Conservation (phyloP, 1,284 basidiomycete genomes). For the Trametes sp. region DNA sequence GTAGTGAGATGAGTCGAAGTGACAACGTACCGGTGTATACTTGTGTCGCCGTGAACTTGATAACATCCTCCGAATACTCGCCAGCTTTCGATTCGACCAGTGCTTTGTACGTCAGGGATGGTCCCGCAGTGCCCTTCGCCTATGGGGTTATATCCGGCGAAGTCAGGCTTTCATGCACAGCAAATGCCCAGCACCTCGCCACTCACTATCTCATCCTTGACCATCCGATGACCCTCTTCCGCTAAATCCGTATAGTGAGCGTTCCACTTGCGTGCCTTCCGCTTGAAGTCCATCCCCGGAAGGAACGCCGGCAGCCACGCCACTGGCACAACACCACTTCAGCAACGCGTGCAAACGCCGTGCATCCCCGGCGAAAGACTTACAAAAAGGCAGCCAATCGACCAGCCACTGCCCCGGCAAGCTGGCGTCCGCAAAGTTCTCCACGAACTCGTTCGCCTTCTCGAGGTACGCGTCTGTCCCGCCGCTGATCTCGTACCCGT, state of each 20-base stretch:
- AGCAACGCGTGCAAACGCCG: too few species aligned
- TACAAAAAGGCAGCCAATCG: slow-evolving; percentile 43
- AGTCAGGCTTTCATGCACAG: slow-evolving; percentile 20
- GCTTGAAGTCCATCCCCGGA: slow-evolving; percentile 36
- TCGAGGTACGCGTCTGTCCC: slow-evolving; percentile 34
- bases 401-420: slow-evolving; percentile 37
- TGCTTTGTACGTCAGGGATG: slow-evolving; percentile 43
- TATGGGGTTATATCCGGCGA: slow-evolving; percentile 61
- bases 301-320: slow-evolving; percentile 33
- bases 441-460: slow-evolving; percentile 30
- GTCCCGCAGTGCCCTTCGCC: slow-evolving; percentile 29
- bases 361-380: too few species aligned
- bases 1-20: too few species aligned
- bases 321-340: slow-evolving; percentile 23
- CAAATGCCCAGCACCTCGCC: not conserved
- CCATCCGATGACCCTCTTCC: slow-evolving; percentile 21
- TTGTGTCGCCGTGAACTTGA: slow-evolving; percentile 24
- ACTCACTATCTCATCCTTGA: slow-evolving; percentile 24
- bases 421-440: slow-evolving; percentile 33
- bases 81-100: slow-evolving; percentile 61
- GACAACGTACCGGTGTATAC: slow-evolving; percentile 21
- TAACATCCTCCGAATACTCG: slow-evolving; percentile 15
- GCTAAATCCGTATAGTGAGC: slow-evolving; percentile 21
- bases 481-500: slow-evolving; percentile 25
- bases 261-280: slow-evolving; percentile 17